Conservation (phyloP, 169 alveolate genomes). For the Plasmodium chabaudi region DNA sequence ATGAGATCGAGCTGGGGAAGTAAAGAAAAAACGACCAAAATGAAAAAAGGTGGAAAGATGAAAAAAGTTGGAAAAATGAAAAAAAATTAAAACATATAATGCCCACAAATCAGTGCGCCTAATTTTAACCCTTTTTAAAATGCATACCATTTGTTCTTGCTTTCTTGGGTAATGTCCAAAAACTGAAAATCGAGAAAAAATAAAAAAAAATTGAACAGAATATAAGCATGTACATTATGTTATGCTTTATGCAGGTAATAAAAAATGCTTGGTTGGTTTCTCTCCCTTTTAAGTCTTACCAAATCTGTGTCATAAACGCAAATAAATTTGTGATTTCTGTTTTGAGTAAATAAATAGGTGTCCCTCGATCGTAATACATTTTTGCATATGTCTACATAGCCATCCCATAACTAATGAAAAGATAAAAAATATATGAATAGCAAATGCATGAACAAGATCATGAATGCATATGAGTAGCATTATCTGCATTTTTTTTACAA, state of each 20-base stretch:
- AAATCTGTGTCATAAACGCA: slow-evolving; percentile 41
- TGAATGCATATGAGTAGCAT: neutral
- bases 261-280: neutral
- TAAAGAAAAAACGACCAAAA: neutral
- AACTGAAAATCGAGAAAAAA: slow-evolving; percentile 4
- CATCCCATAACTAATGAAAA: slow-evolving; percentile 38
- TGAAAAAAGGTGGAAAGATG: too few species aligned
- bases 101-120: neutral
- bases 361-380: slow-evolving; percentile 28
- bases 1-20: slow-evolving; percentile 19
- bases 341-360: slow-evolving; percentile 34
- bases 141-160: slow-evolving; percentile 19
- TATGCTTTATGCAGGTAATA: neutral
- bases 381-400: slow-evolving; percentile 63
- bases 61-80: too few species aligned
- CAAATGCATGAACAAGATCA: neutral
- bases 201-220: neutral
- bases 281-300: slow-evolving; percentile 13
- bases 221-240: neutral
- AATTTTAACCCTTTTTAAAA: neutral
- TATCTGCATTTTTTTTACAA: slow-evolving; percentile 6
- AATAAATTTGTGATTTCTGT: slow-evolving; percentile 30
- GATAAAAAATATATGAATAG: neutral
- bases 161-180: slow-evolving; percentile 25
- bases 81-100: neutral